Base-by-base conservation (phyloP, 805 yeast species). In the Sugiyamaella smithiae region DNA sequence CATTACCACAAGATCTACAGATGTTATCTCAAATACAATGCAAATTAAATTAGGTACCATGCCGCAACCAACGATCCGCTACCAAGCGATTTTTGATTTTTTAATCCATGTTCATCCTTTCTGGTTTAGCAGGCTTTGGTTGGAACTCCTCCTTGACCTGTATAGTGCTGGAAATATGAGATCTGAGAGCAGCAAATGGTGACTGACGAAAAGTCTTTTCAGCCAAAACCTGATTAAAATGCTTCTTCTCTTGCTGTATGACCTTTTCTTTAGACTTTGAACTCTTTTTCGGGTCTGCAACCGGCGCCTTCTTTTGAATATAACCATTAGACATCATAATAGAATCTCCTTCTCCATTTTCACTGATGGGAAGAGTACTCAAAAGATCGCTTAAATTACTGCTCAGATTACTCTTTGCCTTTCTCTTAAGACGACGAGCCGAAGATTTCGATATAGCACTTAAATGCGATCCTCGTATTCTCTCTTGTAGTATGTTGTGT, bases 141-240 rank as follows among this genome's bases (percentile, higher is more conserved):
- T 35, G 12, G 22, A 56, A 55, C 38, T 55, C 58, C n/a, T 45
- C 41, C 46, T 55, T 54, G 35, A 53, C 46, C 28, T 57, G 54
- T 14, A 58, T 46, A 29, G 35, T 52, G 16, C 40, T 33, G 22
- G 26, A 35, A 16, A 57, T 57, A n/a, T 49, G 49, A 6, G 22
- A 32, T 37, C 49, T 52, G 14, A 60, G 45, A 8, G 62, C 41
- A 11, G 48, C 60, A 48, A 60, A 56, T 12, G 64, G 64, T 19
- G 52, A 50, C 32, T 53, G 38, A 19, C 51, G 47, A 48, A 57
- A 60, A 43, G 50, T 44, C 19, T 45, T 26, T 23, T 55, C 51
- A 12, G 45, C 46, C 14, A 54, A 35, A 19, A 58, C 57, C 29
- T 42, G 40, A 43, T 53, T 53, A 50, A 60, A 60, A 36, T 55